phyloP scores from a whole-genome alignment of 78 protist genomes.

The slime mould (Dictyostelium discoideum) region DNA sequence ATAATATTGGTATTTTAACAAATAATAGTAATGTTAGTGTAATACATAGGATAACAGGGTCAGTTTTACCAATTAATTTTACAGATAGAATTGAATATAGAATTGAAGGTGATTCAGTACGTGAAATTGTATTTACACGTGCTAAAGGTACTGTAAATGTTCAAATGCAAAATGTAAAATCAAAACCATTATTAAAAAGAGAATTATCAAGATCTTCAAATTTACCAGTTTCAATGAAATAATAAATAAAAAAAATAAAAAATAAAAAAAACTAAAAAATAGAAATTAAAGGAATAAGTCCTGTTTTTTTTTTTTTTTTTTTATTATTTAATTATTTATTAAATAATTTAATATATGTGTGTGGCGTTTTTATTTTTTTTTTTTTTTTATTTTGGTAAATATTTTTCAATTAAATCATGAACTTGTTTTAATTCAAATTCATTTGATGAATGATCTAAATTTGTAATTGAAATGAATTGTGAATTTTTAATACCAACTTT shows the following conservation, averaged over 20 bases:
- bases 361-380: neutral
- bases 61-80: conserved; percentile 50
- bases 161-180: conserved; percentile 23
- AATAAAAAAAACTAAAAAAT: too few species aligned
- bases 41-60: conserved; percentile 18
- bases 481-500: neutral
- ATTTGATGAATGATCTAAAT: neutral
- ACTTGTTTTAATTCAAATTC: neutral
- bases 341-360: too few species aligned
- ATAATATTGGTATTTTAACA: conserved; percentile 8
- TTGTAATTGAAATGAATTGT: neutral
- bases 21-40: neutral
- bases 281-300: too few species aligned
- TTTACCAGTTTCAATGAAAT: neutral
- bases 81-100: conserved; percentile 62
- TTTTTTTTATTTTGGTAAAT: neutral
- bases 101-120: conserved; percentile 66
- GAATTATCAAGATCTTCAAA: conserved; percentile 25
- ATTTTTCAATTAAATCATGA: neutral
- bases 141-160: conserved; percentile 64
- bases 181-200: conserved; percentile 1
- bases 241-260: too few species aligned
- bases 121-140: conserved; percentile 53
- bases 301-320: too few species aligned
- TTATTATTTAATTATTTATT: too few species aligned